These are phyloP conservation scores for Eudorina sp. DNA, from an alignment of 139 green algal species.

Conservation along the genomic window DNA sequence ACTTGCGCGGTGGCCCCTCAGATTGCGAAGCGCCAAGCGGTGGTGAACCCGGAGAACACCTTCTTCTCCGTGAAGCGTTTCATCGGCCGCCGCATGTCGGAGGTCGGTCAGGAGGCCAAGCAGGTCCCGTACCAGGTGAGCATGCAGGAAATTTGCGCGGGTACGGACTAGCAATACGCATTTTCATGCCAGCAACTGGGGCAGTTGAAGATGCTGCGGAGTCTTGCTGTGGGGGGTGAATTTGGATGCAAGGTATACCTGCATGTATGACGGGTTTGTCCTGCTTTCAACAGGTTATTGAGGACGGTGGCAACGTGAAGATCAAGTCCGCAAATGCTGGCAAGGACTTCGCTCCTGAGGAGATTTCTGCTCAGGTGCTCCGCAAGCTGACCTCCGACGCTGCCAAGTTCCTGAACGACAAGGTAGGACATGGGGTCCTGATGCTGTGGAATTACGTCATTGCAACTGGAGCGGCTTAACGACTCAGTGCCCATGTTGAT, in stretches of 20 bases:
- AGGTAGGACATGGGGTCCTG: neutral
- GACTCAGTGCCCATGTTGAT: too few relatives aligned
- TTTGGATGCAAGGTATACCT: too few relatives aligned
- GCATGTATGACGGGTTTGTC: neutral
- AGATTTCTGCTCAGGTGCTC: conserved; percentile 98
- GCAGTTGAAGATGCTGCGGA: too few relatives aligned
- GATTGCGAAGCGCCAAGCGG: conserved; percentile 98
- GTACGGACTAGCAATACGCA: too few relatives aligned
- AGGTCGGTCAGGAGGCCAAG: conserved; percentile 94
- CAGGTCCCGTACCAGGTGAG: conserved; percentile 92
- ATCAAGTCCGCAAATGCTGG: conserved; percentile 88
- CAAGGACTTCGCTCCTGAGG: conserved; percentile 98
- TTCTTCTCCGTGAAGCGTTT: conserved; percentile 99
- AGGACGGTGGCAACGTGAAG: conserved; percentile 94
- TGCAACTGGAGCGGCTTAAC: too few relatives aligned
- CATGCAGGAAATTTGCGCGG: too few relatives aligned
- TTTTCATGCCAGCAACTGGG: too few relatives aligned
- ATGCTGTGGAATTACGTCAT: too few relatives aligned
- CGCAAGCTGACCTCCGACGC: conserved; percentile 93
- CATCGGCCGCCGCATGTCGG: conserved; percentile 93
- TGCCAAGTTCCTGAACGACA: conserved; percentile 89
- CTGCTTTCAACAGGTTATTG: conserved; percentile 60
- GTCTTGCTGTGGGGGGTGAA: too few relatives aligned
- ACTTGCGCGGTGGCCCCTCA: too few relatives aligned
- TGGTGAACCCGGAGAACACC: conserved; percentile 99